Evolutionary conservation across 345 rosid genomes (phyloP), one percentile per base, ranked within the genome.

Genomic region (Viola odorata): DNA sequence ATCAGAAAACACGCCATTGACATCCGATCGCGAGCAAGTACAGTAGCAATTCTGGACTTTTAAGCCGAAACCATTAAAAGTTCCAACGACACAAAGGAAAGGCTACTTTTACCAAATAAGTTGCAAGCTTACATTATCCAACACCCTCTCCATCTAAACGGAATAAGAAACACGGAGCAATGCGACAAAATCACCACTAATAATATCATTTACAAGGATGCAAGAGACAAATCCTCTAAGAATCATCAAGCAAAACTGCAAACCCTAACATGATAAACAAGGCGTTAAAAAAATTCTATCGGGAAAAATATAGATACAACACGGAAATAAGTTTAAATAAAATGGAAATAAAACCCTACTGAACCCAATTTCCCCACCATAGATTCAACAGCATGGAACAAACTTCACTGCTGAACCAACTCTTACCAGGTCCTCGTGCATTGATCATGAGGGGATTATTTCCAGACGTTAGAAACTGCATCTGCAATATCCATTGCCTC

Each of bases 161-260:
- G 4, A 10, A 6, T 32, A 52, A 15, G 8, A 45, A 5, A 9
- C 16, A 52, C 2, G 51, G 42, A 47, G 13, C 32, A 50, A 39
- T 13, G 48, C 45, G 56, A 60, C 44, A 38, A 51, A 8, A 49
- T 53, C 45, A 60, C 39, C n/a, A 60, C 65, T 32, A 53, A 44
- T 23, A 53, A 13, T 53, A 61, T 55, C 71, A 76, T 76, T 68
- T 76, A 65, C 80, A 69, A 55, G 47, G 68, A 41, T 45, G 63
- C 49, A 53, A 16, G 49, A 47, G 23, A 45, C 50, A 63, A 37
- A 49, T 50, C 44, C 9, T 39, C 17, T 37, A 49, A 11, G 57
- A 32, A 57, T 37, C n/a, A 37, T 50, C 66, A 45, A 64, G 63
- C 55, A 67, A 45, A 71, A 57, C 57, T 49, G 71, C 38, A 23